Evolutionary conservation across 2,329 filamentous ascomycete species (phyloP), one percentile per base, ranked within the genome.

Genomic region (Venturia oleaginea): DNA sequence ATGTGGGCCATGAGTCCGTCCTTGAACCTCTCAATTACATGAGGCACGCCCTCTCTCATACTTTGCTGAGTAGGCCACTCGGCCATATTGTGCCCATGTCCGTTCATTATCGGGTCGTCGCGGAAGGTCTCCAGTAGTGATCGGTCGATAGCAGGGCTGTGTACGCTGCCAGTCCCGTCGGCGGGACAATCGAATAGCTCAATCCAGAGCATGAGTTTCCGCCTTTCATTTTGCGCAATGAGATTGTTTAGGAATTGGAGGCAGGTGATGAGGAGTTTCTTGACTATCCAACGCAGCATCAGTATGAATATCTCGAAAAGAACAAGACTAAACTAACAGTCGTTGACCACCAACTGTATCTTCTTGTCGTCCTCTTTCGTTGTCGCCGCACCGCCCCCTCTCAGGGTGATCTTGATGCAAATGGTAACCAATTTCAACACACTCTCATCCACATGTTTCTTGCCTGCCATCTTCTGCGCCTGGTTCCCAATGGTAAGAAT

Each of bases 241-340:
- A 87, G 80, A 67, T 87, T 87, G 74, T 87, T 86, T 64, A 87
- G 74, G 68, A 86, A 86, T 70, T 87, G 85, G n/a, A 88, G 76
- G 67, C 83, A 84, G 2, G 84, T 86, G 64, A 87, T 86, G 69
- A 87, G 76, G 22, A 87, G 76, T 69, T 85, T 84, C 74, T 88
- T 57, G 51, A 57, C 51, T 57, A 27, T 34, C 4, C 10, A n/a
- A 8, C 30, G 15, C 10, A 34, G 27, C 17, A 34, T 57, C 19
- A 57, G 51, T 27, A 34, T 22, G 27, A 17, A 4, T 22, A 34
- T 34, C 7, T 34, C 27, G n/a, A 2, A 13, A 11, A 34, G 15
- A 34, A 30, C 30, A 22, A 10, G 15, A 34, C 11, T 4, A 34
- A 15, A 32, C 51, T 34, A 87, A 74, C 86, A 87, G 4, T 84